These are phyloP conservation scores for Gigaspora rosea DNA, from an alignment of 192 early-diverging fungal species.

Conservation along the genomic window DNA sequence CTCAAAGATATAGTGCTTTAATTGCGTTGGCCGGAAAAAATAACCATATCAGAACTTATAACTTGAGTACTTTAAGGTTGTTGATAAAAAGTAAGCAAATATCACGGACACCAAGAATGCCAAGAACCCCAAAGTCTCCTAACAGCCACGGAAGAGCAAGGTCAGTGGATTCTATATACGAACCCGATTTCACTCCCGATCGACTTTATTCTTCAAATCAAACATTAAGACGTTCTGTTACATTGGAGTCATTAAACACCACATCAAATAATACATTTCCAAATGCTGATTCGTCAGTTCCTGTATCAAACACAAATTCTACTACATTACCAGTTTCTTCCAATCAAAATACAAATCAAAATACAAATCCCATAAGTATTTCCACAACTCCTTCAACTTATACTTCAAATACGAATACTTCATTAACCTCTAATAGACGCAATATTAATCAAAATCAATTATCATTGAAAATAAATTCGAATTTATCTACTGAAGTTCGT, in stretches of 20 bases:
- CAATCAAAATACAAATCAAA: too few species aligned
- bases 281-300: too few species aligned
- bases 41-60: constrained; percentile 23
- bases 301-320: too few species aligned
- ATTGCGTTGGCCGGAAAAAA: constrained; percentile 18
- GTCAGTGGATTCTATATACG: constrained; percentile 14
- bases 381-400: background rate
- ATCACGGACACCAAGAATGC: background rate
- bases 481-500: background rate
- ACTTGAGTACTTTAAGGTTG: background rate
- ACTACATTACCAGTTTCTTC: too few species aligned
- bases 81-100: constrained; percentile 10
- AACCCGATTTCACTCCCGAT: background rate
- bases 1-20: constrained; percentile 1
- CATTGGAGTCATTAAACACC: too few species aligned
- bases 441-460: background rate
- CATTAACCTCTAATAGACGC: background rate
- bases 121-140: background rate
- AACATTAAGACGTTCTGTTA: background rate
- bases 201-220: background rate
- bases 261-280: too few species aligned
- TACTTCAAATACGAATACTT: too few species aligned
- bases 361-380: too few species aligned
- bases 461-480: constrained; percentile 8
- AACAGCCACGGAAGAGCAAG: constrained; percentile 4